Evolutionary conservation across 345 rosid species (phyloP).

Genomic region (Moricandia moricandioides): DNA sequence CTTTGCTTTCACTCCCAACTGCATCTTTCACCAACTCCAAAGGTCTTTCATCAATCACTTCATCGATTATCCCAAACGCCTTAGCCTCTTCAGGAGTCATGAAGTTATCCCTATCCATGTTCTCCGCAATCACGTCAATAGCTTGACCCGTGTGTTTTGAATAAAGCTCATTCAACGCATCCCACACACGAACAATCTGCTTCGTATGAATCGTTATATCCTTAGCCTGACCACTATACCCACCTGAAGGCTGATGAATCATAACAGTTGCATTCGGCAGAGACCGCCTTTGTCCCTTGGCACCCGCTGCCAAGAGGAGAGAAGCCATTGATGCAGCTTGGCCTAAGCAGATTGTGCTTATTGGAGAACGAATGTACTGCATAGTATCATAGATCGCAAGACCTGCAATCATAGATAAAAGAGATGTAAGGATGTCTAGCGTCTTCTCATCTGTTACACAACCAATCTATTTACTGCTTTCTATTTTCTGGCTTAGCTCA

Average conservation of each 20-base stretch:
- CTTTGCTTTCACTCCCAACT: slow-evolving; percentile 58
- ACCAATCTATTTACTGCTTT: too few relatives aligned
- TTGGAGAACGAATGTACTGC: slow-evolving; percentile 92
- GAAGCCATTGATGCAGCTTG: slow-evolving; percentile 99
- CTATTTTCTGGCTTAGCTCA: too few relatives aligned
- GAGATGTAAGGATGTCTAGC: too few relatives aligned
- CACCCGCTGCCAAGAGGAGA: slow-evolving; percentile 89
- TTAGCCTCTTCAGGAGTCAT: slow-evolving; percentile 95
- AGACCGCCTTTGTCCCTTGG: slow-evolving; percentile 86
- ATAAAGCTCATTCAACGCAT: slow-evolving; percentile 69
- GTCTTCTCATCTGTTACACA: too few relatives aligned
- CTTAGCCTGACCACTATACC: slow-evolving; percentile 94
- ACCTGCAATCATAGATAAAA: slow-evolving; percentile 38
- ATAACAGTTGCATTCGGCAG: slow-evolving; percentile 91
- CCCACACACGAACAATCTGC: slow-evolving; percentile 95
- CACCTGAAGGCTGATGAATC: slow-evolving; percentile 99
- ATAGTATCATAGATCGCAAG: slow-evolving; percentile 97
- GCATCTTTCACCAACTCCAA: slow-evolving; percentile 80
- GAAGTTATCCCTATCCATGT: slow-evolving; percentile 96
- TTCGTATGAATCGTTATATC: slow-evolving; percentile 91
- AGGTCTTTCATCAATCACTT: slow-evolving; percentile 88
- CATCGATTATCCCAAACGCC: slow-evolving; percentile 93
- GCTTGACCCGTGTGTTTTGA: slow-evolving; percentile 77
- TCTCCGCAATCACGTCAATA: slow-evolving; percentile 67
- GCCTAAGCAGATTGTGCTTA: slow-evolving; percentile 88